A percentile compares a stretch with the other conserved stretches of the same genome.
Conservation (phyloP, 768 basidiomycete genomes). For the Boletus sensibilis region DNA sequence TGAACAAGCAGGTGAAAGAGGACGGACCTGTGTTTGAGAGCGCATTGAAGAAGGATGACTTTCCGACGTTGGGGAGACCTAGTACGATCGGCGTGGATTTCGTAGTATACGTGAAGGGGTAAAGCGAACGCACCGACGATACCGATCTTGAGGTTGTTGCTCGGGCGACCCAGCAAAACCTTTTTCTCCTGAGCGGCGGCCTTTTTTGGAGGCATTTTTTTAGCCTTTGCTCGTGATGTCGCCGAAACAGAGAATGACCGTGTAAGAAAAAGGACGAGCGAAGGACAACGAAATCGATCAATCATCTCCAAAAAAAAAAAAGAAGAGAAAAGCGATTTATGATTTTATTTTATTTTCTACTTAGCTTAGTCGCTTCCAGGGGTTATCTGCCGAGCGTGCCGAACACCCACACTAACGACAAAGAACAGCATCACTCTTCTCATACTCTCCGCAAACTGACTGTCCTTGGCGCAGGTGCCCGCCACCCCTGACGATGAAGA, state of each 20-base stretch:
- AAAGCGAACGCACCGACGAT: constrained; percentile 81
- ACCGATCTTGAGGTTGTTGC: constrained; percentile 98
- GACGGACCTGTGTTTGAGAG: constrained; percentile 83
- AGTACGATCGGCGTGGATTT: constrained; percentile 7
- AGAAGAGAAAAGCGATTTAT: not conserved
- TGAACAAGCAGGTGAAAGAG: not conserved
- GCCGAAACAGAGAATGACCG: constrained; percentile 40
- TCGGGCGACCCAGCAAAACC: constrained; percentile 80
- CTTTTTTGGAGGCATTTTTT: constrained; percentile 92
- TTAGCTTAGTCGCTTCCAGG: not conserved
- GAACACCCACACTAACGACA: not conserved
- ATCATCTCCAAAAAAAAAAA: constrained; percentile 25
- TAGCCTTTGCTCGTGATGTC: constrained; percentile 42
- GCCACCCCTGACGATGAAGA: constrained; percentile 19
- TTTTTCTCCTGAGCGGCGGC: constrained; percentile 77
- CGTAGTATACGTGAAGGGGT: not conserved
- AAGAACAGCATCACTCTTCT: not conserved
- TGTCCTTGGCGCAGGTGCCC: constrained; percentile 1
- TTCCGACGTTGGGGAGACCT: constrained; percentile 97
- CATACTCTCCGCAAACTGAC: not conserved
- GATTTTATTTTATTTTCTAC: not conserved
- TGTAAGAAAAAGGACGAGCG: constrained; percentile 13
- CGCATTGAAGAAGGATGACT: constrained; percentile 98
- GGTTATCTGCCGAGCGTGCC: constrained; percentile 27
- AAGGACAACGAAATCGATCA: constrained; percentile 32